Percentiles rank a stretch among this genome's conserved stretches.
These are phyloP conservation scores for Didymella arachidicola DNA, from an alignment of 2,329 filamentous ascomycete species.

Conservation along the genomic window DNA sequence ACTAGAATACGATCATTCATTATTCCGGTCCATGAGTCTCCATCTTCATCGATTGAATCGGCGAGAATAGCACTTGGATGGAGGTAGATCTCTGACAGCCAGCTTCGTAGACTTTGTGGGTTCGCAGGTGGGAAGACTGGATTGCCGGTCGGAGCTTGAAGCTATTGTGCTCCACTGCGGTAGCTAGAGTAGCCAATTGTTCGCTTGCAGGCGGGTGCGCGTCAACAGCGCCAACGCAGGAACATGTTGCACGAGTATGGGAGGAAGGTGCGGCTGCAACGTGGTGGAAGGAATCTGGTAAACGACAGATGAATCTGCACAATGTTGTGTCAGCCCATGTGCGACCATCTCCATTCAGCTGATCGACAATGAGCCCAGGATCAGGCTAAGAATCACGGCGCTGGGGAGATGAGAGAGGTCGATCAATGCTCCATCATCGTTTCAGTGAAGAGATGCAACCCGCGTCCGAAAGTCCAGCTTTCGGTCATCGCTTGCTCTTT, in stretches of 20 bases:
- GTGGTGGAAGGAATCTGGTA: neutral
- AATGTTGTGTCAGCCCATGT: slow-evolving; percentile 5
- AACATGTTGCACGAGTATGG: slow-evolving; percentile 11
- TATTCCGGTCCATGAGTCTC: neutral
- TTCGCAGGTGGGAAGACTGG: slow-evolving; percentile 8
- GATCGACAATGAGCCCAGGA: slow-evolving; percentile 8
- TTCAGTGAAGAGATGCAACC: slow-evolving; percentile 2
- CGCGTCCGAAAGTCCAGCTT: neutral
- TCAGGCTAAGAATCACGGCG: slow-evolving; percentile 4
- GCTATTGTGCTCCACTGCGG: slow-evolving; percentile 19
- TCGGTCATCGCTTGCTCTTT: slow-evolving; percentile 7
- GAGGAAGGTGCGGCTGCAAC: slow-evolving; percentile 13
- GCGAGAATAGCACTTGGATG: neutral
- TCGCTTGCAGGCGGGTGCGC: slow-evolving; percentile 5
- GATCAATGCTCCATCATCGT: slow-evolving; percentile 9
- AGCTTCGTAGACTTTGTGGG: slow-evolving; percentile 1
- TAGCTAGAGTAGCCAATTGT: slow-evolving; percentile 14
- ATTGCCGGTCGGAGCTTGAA: slow-evolving; percentile 4
- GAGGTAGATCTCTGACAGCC: neutral
- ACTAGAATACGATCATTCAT: neutral
- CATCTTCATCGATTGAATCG: neutral
- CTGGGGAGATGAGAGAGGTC: slow-evolving; percentile 15
- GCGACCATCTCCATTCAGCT: neutral
- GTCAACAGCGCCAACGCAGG: slow-evolving; percentile 15
- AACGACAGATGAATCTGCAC: slow-evolving; percentile 1